These are phyloP conservation scores for Rhodamnia rubescens DNA, from an alignment of 345 rosid species.

Conservation along the genomic window DNA sequence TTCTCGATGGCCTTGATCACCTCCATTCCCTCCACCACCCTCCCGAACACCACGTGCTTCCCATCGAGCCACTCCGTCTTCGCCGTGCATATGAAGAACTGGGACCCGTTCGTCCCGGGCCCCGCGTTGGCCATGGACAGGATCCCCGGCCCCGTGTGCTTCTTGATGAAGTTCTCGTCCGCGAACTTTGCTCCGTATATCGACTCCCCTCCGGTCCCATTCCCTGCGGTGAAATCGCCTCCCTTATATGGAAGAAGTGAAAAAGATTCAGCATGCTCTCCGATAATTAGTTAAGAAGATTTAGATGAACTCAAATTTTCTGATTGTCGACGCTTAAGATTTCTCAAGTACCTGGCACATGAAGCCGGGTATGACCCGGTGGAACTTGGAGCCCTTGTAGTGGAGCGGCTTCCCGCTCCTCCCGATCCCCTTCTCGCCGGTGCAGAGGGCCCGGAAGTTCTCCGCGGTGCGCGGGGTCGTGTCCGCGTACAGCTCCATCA, in stretches of 20 bases:
- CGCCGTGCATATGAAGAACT: conserved; percentile 10
- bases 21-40: conserved; percentile 6
- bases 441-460: conserved; percentile 40
- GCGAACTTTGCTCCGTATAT: conserved; percentile 9
- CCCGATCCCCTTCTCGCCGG: conserved; percentile 28
- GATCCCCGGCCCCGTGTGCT: conserved; percentile 6
- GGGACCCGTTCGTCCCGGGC: conserved; percentile 7
- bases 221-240: conserved; percentile 11
- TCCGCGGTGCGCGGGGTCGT: conserved; percentile 26
- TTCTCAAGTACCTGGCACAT: background rate
- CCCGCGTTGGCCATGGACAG: conserved; percentile 16
- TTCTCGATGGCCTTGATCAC: conserved; percentile 7
- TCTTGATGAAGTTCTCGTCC: conserved; percentile 10
- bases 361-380: conserved; percentile 11
- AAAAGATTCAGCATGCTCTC: background rate
- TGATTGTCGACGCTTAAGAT: background rate
- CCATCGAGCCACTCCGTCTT: conserved; percentile 4
- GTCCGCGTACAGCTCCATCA: conserved; percentile 18
- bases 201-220: conserved; percentile 14
- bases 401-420: conserved; percentile 20
- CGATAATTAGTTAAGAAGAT: background rate
- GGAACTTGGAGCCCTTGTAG: conserved; percentile 23
- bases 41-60: conserved; percentile 13
- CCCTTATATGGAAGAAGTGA: background rate
- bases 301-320: background rate